Evolutionary conservation across 352 stramenopile species (phyloP).

Genomic region (Pythium utonaiense): DNA sequence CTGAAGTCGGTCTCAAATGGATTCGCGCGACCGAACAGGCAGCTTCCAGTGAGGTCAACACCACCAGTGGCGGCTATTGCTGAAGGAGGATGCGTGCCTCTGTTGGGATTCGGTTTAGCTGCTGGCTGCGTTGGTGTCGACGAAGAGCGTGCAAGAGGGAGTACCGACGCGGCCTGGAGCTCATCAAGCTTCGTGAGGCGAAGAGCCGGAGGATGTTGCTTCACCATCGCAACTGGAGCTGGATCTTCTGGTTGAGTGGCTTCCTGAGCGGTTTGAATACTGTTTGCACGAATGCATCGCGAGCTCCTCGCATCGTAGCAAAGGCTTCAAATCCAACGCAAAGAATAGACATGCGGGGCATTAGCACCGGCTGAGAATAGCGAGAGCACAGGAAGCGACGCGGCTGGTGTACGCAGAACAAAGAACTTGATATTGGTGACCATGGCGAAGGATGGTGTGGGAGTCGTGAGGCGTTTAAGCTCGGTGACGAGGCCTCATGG

Average conservation of each 20-base stretch:
- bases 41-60: slow-evolving; percentile 16
- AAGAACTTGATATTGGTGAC: not conserved
- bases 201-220: not conserved
- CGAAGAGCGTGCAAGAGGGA: slow-evolving; percentile 51
- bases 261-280: too few relatives aligned
- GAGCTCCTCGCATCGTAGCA: too few relatives aligned
- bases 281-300: not conserved
- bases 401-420: too few relatives aligned
- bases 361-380: not conserved
- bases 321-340: not conserved
- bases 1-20: slow-evolving; percentile 80
- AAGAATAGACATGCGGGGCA: slow-evolving; percentile 1
- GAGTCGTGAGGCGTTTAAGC: not conserved
- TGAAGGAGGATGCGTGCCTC: slow-evolving; percentile 3
- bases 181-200: slow-evolving; percentile 22
- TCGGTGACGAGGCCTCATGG: not conserved
- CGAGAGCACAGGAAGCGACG: too few relatives aligned
- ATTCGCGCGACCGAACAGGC: slow-evolving; percentile 60
- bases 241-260: too few relatives aligned
- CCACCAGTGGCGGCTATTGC: not conserved
- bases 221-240: too few relatives aligned
- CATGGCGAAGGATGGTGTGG: slow-evolving; percentile 21
- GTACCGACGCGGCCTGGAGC: slow-evolving; percentile 24
- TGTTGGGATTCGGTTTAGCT: slow-evolving; percentile 15
- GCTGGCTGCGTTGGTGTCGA: slow-evolving; percentile 40